Conservation (phyloP, 2,329 filamentous ascomycete genomes). For the Celoporthe dispersa region DNA sequence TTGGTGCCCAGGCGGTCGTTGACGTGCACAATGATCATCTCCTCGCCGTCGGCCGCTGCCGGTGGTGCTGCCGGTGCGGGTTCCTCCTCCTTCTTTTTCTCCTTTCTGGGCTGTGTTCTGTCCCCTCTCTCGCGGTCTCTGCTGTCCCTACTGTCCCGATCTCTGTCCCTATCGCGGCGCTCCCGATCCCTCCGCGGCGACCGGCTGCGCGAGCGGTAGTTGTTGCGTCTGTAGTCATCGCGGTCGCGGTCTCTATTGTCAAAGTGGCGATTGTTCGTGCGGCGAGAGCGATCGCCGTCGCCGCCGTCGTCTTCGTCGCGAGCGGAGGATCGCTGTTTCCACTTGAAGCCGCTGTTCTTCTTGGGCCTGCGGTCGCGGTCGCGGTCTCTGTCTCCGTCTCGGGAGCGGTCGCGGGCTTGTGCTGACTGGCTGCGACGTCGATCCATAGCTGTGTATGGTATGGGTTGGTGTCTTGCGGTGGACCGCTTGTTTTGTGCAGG, state of each 20-base stretch:
- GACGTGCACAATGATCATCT: conserved; percentile 92
- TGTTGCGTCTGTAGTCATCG: conserved; percentile 36
- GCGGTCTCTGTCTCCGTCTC: background rate
- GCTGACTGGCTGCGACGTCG: conserved; percentile 8
- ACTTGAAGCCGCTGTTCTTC: conserved; percentile 36
- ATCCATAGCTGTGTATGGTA: background rate
- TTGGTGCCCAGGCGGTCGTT: conserved; percentile 98
- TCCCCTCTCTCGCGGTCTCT: conserved; percentile 36
- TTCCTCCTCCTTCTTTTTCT: conserved; percentile 40
- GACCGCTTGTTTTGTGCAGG: background rate
- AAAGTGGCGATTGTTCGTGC: conserved; percentile 22
- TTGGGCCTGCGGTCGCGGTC: conserved; percentile 20
- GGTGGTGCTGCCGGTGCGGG: conserved; percentile 36
- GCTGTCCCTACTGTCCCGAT: conserved; percentile 25
- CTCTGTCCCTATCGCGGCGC: conserved; percentile 19
- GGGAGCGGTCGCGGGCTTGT: conserved; percentile 19
- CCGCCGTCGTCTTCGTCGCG: conserved; percentile 30
- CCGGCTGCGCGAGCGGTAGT: conserved; percentile 35
- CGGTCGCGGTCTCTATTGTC: conserved; percentile 30
- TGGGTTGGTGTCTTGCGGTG: background rate
- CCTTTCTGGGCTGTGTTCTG: conserved; percentile 33
- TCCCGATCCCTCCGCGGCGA: conserved; percentile 35
- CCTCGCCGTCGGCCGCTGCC: conserved; percentile 52
- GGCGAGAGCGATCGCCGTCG: conserved; percentile 24
- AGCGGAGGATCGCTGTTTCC: conserved; percentile 37